Percentiles rank a stretch among this genome's conserved stretches.
Conservation (phyloP, 805 yeast genomes). For the Yarrowia keelungensis region DNA sequence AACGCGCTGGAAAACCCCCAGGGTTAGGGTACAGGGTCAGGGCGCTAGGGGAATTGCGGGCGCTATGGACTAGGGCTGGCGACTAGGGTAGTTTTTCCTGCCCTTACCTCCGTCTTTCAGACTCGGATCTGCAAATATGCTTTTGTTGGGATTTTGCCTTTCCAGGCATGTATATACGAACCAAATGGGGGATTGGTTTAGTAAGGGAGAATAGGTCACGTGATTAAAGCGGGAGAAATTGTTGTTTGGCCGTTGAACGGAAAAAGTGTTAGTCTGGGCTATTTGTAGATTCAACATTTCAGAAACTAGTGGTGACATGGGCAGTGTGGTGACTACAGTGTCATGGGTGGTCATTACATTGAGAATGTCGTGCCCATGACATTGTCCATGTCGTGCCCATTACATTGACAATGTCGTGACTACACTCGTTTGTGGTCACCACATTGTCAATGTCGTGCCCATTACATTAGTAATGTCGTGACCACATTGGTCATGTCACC, state of each 20-base stretch:
- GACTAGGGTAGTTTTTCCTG: neutral
- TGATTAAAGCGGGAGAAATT: too few relatives aligned
- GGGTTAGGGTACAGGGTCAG: too few relatives aligned
- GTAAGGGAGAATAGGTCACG: too few relatives aligned
- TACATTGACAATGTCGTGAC: neutral
- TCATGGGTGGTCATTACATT: too few relatives aligned
- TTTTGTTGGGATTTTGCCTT: conserved; percentile 37
- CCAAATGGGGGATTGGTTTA: conserved; percentile 16
- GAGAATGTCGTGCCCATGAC: neutral
- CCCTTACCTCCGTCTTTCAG: neutral
- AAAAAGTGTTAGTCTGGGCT: too few relatives aligned
- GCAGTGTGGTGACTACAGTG: neutral
- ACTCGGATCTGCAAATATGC: conserved; percentile 31
- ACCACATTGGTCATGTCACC: neutral
- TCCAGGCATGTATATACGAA: conserved; percentile 35
- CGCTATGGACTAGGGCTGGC: too few relatives aligned
- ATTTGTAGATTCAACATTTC: too few relatives aligned
- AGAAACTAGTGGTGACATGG: neutral
- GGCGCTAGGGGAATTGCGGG: too few relatives aligned
- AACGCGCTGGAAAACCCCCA: too few relatives aligned
- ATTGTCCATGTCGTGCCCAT: neutral
- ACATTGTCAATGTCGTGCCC: neutral
- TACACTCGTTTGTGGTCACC: neutral
- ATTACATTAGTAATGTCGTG: neutral
- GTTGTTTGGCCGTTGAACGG: too few relatives aligned